phyloP scores from a whole-genome alignment of 805 yeast species.

The Pichia deserticola region DNA sequence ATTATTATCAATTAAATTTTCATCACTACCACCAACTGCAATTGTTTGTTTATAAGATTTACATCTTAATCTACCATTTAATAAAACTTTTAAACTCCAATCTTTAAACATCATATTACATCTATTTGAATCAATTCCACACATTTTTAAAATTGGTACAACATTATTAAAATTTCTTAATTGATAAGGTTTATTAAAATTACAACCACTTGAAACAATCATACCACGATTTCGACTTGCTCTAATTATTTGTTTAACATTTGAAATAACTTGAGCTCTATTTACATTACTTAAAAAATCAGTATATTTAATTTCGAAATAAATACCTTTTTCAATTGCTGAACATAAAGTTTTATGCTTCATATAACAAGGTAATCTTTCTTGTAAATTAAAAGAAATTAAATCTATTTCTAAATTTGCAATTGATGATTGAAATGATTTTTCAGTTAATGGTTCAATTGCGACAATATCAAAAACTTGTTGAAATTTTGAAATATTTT shows the following conservation, averaged over 20 bases:
- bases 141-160: slow-evolving; percentile 50
- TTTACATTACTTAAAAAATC: slow-evolving; percentile 34
- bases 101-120: slow-evolving; percentile 53
- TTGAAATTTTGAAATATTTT: slow-evolving; percentile 40
- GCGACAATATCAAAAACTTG: slow-evolving; percentile 70
- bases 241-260: slow-evolving; percentile 66
- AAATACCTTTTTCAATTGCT: slow-evolving; percentile 75
- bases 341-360: slow-evolving; percentile 80
- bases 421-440: slow-evolving; percentile 66
- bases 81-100: slow-evolving; percentile 55
- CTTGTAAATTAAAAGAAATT: slow-evolving; percentile 60
- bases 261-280: slow-evolving; percentile 60
- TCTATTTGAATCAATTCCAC: slow-evolving; percentile 64
- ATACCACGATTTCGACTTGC: slow-evolving; percentile 79
- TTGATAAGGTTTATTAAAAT: slow-evolving; percentile 35
- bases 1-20: slow-evolving; percentile 21
- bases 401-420: slow-evolving; percentile 75
- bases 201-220: slow-evolving; percentile 72
- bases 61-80: slow-evolving; percentile 67
- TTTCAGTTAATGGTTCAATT: slow-evolving; percentile 73
- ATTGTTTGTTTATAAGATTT: slow-evolving; percentile 75
- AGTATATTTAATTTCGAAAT: slow-evolving; percentile 70
- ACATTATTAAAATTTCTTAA: slow-evolving; percentile 66
- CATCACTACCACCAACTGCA: slow-evolving; percentile 50
- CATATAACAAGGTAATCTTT: slow-evolving; percentile 64